Evolutionary conservation across 768 basidiomycete genomes (phyloP).

Genomic region (Fistulinella prunicolor): DNA sequence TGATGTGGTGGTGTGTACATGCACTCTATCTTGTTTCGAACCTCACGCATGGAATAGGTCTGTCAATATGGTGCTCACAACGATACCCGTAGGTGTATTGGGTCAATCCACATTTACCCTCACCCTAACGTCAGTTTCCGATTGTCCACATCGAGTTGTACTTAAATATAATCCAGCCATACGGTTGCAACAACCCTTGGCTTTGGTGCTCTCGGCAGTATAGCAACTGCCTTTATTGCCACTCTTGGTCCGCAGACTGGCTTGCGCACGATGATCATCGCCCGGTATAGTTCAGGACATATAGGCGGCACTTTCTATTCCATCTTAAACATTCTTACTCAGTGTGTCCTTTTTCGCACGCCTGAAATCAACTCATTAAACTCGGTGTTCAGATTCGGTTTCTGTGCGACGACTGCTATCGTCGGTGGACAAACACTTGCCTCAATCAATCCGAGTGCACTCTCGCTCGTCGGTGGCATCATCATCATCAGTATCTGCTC

Average conservation of each 20-base stretch:
- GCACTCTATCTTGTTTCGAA: neutral
- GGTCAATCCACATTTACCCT: conserved; percentile 48
- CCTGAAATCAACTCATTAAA: neutral
- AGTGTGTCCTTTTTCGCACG: conserved; percentile 22
- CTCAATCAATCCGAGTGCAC: conserved; percentile 41
- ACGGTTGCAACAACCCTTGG: conserved; percentile 43
- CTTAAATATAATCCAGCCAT: conserved; percentile 31
- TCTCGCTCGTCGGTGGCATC: conserved; percentile 48
- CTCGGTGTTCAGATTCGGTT: conserved; percentile 38
- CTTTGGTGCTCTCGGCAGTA: conserved; percentile 44
- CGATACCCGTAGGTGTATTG: conserved; percentile 50
- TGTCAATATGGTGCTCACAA: conserved; percentile 46
- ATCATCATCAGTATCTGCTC: conserved; percentile 43
- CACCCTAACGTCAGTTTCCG: conserved; percentile 39
- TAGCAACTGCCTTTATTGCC: conserved; percentile 48
- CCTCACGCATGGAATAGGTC: conserved; percentile 32
- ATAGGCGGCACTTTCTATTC: conserved; percentile 48
- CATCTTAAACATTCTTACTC: conserved; percentile 52
- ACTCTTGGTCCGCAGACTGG: conserved; percentile 53
- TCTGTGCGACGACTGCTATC: conserved; percentile 47
- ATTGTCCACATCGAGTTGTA: neutral
- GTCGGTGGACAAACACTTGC: conserved; percentile 52
- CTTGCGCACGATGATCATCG: conserved; percentile 52
- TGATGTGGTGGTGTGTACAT: conserved; percentile 44
- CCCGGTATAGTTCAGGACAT: conserved; percentile 48